A percentile compares a stretch with the other conserved stretches of the same genome.
phyloP scores from a whole-genome alignment of 129 eudicot genomes.

The Tagetes patula region DNA sequence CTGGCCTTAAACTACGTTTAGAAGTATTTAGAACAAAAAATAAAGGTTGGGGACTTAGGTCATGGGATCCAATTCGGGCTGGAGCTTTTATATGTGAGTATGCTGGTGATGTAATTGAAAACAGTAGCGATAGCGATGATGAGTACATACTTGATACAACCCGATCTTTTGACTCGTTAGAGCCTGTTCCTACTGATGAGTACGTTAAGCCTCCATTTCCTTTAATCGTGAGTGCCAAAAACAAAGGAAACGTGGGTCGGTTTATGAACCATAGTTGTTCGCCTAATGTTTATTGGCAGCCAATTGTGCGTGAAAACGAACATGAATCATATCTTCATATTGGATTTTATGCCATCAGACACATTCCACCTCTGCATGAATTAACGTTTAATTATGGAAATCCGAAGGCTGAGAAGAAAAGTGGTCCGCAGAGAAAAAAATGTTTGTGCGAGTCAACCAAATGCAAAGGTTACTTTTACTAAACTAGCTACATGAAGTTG shows the following conservation, averaged over 20 bases:
- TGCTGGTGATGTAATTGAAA: constrained; percentile 57
- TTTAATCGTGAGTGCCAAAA: constrained; percentile 36
- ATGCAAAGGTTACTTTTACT: constrained; percentile 52
- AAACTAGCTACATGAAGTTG: constrained; percentile 11
- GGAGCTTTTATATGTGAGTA: constrained; percentile 64
- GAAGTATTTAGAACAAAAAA: constrained; percentile 56
- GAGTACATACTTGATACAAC: constrained; percentile 49
- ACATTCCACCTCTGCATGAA: constrained; percentile 49
- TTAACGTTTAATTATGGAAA: constrained; percentile 45
- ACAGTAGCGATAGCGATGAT: constrained; percentile 33
- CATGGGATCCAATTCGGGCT: constrained; percentile 64
- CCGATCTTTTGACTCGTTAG: constrained; percentile 38
- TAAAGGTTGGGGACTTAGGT: constrained; percentile 63
- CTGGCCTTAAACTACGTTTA: constrained; percentile 45
- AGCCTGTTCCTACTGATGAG: constrained; percentile 42
- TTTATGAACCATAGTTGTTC: constrained; percentile 53
- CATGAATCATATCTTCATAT: constrained; percentile 39
- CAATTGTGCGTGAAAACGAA: constrained; percentile 37
- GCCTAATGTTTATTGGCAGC: constrained; percentile 55
- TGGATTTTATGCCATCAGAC: constrained; percentile 43
- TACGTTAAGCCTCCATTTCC: constrained; percentile 35
- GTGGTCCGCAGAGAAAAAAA: constrained; percentile 28
- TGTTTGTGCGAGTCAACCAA: constrained; percentile 47
- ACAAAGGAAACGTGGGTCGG: constrained; percentile 48
- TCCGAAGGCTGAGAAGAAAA: constrained; percentile 38